phyloP scores from a whole-genome alignment of 768 basidiomycete species.

The Pholiota molesta region DNA sequence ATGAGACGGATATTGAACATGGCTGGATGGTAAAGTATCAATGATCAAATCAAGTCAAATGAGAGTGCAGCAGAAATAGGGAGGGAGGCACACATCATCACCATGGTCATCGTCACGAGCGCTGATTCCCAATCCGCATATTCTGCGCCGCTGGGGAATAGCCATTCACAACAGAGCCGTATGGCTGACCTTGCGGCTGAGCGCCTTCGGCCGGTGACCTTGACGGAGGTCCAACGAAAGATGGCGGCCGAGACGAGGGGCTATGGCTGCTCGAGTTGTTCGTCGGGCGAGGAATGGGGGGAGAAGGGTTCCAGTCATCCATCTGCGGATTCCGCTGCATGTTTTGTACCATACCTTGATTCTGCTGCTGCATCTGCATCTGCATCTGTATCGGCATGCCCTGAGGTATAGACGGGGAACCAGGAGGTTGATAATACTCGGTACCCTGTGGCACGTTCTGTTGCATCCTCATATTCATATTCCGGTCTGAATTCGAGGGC shows the following conservation, averaged over 20 bases:
- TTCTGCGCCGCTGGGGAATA: slow-evolving; percentile 44
- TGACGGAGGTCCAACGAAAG: slow-evolving; percentile 47
- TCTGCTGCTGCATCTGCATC: slow-evolving; percentile 33
- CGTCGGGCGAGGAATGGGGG: slow-evolving; percentile 41
- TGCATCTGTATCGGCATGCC: slow-evolving; percentile 39
- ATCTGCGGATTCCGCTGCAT: slow-evolving; percentile 30
- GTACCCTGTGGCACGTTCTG: slow-evolving; percentile 44
- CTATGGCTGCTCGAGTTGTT: slow-evolving; percentile 30
- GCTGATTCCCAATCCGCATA: slow-evolving; percentile 43
- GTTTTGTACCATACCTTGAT: slow-evolving; percentile 51
- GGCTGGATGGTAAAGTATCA: slow-evolving; percentile 7
- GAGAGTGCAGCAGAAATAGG: slow-evolving; percentile 19
- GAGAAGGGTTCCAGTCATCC: slow-evolving; percentile 49
- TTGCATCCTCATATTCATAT: slow-evolving; percentile 21
- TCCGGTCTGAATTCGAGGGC: slow-evolving; percentile 36
- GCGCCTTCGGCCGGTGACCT: slow-evolving; percentile 25
- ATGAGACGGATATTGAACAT: slow-evolving; percentile 20
- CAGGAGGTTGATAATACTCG: slow-evolving; percentile 37
- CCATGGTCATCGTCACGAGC: slow-evolving; percentile 38
- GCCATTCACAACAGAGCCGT: slow-evolving; percentile 45
- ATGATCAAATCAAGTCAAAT: neutral
- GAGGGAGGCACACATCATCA: neutral
- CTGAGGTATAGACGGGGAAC: slow-evolving; percentile 51
- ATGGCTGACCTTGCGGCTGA: slow-evolving; percentile 35
- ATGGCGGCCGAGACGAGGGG: slow-evolving; percentile 51